Base-by-base conservation (phyloP, 2,329 filamentous ascomycete species). In the Myriosclerotinia duriaeana region DNA sequence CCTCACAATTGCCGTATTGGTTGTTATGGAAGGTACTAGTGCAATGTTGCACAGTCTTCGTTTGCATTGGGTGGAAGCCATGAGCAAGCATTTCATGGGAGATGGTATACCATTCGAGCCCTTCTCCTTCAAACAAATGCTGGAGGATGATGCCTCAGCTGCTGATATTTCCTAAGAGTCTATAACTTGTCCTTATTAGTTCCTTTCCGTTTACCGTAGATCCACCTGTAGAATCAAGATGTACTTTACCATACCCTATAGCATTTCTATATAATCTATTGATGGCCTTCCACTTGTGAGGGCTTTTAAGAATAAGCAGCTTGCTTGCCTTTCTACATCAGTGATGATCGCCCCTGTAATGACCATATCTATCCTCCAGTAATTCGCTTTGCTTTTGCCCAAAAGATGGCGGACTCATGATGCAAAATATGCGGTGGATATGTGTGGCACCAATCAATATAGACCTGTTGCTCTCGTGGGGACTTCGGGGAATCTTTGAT, bases 41-140 rank as follows among this genome's bases (percentile, higher is more conserved):
- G 93, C 93, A 74, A 97, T 97, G 93, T 84, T 96, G 80, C 93
- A 97, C 81, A 92, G 89, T 68, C 85, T 97, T 73, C 87, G 93
- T 83, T 82, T 97, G 76, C 93, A 96, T 74, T 97, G 93, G 93
- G 93, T 97, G 70, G 94, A 97, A 79, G 94, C 93, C 22, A 97
- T 97, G 87, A 96, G 92, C 80, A 97, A 97, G 82, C 94, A 96
- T 82, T 96, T 96, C 79, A 89, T 96, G 77, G 95, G 95, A 75
- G 90, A 91, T 68, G 93, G 93, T 64, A 87, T 93, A 78, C 84
- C 92, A 1, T 97, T 97, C 79, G 84, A 89, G 75, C 93, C 93
- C 5, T 97, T 97, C 77, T 95, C 90, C 70, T 97, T 97, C 78
- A 87, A 89, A 80, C 83, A 86, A 46, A 80, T 96, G 77, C 79